Evolutionary conservation across 371 early-diverging fungal genomes (phyloP).

Genomic region (Mortierella sp.): DNA sequence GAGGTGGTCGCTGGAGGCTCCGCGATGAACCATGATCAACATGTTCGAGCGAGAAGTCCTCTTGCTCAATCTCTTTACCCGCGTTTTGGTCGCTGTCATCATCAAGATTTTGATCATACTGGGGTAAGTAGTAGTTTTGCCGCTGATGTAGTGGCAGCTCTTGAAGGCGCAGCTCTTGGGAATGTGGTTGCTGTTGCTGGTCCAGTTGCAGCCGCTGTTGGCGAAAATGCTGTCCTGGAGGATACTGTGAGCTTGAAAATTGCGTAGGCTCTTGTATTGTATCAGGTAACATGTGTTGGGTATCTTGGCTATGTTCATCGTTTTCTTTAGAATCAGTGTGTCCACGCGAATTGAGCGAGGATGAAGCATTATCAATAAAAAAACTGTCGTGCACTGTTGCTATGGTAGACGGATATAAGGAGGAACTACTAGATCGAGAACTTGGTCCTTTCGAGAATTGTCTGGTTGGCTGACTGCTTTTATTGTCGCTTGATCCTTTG

Average conservation of each 20-base stretch:
- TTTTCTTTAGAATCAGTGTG: not conserved
- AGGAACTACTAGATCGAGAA: slow-evolving; percentile 6
- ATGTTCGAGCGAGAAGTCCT: not conserved
- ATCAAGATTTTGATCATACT: slow-evolving; percentile 11
- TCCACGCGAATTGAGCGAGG: not conserved
- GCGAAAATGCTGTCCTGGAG: not conserved
- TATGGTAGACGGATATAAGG: slow-evolving; percentile 1
- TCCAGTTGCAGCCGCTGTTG: not conserved
- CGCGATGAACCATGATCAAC: not conserved
- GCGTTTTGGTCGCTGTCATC: slow-evolving; percentile 14
- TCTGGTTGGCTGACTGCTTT: slow-evolving; percentile 2
- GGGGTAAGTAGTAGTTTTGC: not conserved
- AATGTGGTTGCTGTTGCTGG: not conserved
- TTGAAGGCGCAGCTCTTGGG: slow-evolving; percentile 14
- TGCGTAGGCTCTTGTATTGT: not conserved
- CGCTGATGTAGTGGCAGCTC: slow-evolving; percentile 11
- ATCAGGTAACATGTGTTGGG: not conserved
- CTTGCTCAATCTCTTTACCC: slow-evolving; percentile 8
- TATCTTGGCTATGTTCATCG: not conserved
- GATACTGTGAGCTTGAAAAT: not conserved
- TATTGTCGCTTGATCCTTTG: slow-evolving; percentile 20
- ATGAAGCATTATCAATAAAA: slow-evolving; percentile 2
- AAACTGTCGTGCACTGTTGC: not conserved
- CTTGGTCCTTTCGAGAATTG: slow-evolving; percentile 1
- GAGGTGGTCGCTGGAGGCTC: slow-evolving; percentile 7